phyloP scores from a whole-genome alignment of 768 basidiomycete genomes.

The Kwoniella newhampshirensis region DNA sequence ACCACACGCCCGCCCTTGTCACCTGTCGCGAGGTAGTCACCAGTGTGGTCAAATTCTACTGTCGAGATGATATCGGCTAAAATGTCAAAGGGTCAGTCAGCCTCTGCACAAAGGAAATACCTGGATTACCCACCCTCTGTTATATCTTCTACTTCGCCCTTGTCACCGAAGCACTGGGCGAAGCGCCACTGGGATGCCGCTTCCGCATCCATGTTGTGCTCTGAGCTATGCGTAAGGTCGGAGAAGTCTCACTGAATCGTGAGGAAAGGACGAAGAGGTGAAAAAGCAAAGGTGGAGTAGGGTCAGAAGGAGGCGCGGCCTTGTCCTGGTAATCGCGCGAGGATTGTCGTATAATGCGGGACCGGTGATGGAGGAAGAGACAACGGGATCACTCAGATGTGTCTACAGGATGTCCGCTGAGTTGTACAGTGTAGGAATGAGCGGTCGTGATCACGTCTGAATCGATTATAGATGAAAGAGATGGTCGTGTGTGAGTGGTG shows the following conservation, averaged over 20 bases:
- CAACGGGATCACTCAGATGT: too few relatives aligned
- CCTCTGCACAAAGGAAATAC: slow-evolving; percentile 15
- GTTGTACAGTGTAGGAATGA: too few relatives aligned
- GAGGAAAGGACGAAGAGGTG: not conserved
- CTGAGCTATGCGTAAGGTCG: too few relatives aligned
- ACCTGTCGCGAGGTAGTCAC: slow-evolving; percentile 98
- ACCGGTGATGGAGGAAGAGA: not conserved
- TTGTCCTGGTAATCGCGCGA: not conserved
- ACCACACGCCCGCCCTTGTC: slow-evolving; percentile 99
- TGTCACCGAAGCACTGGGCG: slow-evolving; percentile 99
- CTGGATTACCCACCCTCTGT: slow-evolving; percentile 78
- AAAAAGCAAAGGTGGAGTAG: slow-evolving; percentile 1
- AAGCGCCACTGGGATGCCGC: slow-evolving; percentile 77
- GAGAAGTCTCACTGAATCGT: too few relatives aligned
- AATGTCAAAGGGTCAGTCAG: slow-evolving; percentile 52
- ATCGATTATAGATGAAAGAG: too few relatives aligned
- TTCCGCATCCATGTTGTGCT: slow-evolving; percentile 38
- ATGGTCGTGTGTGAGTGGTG: too few relatives aligned
- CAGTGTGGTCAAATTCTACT: slow-evolving; percentile 99
- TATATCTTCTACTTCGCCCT: slow-evolving; percentile 93
- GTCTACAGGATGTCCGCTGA: too few relatives aligned
- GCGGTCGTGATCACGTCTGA: too few relatives aligned
- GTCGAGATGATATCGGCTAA: slow-evolving; percentile 99
- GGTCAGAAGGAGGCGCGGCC: slow-evolving; percentile 1
- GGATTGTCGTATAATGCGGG: not conserved